Evolutionary conservation across 805 yeast species (phyloP).

Genomic region (Wickerhamiella domercqiae): DNA sequence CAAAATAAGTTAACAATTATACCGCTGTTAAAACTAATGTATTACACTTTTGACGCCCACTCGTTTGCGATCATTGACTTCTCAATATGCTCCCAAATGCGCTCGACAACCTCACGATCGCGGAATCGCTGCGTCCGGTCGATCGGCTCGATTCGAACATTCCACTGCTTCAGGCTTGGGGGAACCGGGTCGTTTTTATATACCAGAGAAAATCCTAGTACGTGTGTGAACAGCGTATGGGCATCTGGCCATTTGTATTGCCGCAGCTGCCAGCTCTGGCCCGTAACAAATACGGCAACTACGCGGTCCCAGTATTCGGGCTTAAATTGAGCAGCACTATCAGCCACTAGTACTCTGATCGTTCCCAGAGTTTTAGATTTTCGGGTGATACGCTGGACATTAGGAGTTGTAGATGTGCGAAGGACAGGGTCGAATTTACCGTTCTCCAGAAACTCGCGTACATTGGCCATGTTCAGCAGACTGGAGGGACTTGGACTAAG

Average conservation of each 20-base stretch:
- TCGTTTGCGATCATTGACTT: conserved; percentile 57
- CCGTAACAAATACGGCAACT: conserved; percentile 88
- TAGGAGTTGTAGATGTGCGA: conserved; percentile 22
- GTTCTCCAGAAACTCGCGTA: conserved; percentile 53
- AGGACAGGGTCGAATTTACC: conserved; percentile 47
- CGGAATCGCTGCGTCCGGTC: conserved; percentile 76
- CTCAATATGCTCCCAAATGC: conserved; percentile 75
- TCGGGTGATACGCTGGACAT: conserved; percentile 39
- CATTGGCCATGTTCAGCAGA: conserved; percentile 46
- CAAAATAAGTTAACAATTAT: no score
- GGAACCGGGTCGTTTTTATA: conserved; percentile 74
- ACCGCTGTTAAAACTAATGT: no score
- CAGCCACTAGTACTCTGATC: conserved; percentile 64
- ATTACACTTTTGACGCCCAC: conserved; percentile 20
- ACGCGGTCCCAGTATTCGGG: conserved; percentile 98
- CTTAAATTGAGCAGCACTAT: conserved; percentile 73
- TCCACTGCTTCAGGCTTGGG: conserved; percentile 66
- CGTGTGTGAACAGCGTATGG: conserved; percentile 60
- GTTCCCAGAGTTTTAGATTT: conserved; percentile 42
- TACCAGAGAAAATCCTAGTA: conserved; percentile 65
- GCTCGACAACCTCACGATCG: conserved; percentile 74
- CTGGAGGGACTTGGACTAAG: conserved; percentile 72
- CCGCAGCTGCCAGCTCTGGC: conserved; percentile 94
- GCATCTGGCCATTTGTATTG: conserved; percentile 76
- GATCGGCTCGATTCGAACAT: conserved; percentile 59